Base-by-base conservation (phyloP, 75 land plant genomes). In the Ceratopteris richardii region DNA sequence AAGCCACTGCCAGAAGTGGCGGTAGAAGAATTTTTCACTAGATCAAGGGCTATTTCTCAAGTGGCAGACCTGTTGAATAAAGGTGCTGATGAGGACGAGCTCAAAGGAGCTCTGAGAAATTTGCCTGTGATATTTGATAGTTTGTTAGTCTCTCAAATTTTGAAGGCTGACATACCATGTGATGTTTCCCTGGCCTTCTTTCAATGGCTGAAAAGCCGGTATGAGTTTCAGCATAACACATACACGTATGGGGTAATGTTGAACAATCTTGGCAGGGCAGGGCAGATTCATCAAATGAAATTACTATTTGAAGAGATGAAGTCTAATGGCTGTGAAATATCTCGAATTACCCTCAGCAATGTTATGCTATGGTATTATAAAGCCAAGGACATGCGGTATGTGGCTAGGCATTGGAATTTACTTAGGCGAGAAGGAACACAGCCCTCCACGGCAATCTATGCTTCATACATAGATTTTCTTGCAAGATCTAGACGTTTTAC, bases 381-480 rank as follows among this genome's bases (percentile, higher is more conserved):
- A 17, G 4, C 48, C n/a, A 20, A 46, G 3, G 48, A 46, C 48
- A 46, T 20, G 21, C n/a, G 21, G n/a, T 4, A 4, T 14, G 4
- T 46, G 42, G 42, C 42, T 40, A 9, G 14, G 14, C 9, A 9
- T 40, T 40, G 42, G 42, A 40, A 40, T 9, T 9, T 9, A 9
- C 14, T 40, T 9, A 40, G 14, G 42, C 42, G 42, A 40, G 9
- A 9, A 40, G 14, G 42, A 9, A 20, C n/a, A 14, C 5, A 20
- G 21, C n/a, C n/a, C 2, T 20, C 48, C 21, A 20, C 48, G 17
- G 48, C 12, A 3, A 20, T 20, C 3, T 46, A 46, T 46, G 21
- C 48, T n/a, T 5, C 48, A 5, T 46, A 46, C 48, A 46, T 46
- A 5, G 48, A 46, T 46, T 20, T n/a, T 46, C 48, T 46, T 46